Base-by-base conservation (phyloP, 1,139 yeast genomes). In the Wickerhamomyces sp. region DNA sequence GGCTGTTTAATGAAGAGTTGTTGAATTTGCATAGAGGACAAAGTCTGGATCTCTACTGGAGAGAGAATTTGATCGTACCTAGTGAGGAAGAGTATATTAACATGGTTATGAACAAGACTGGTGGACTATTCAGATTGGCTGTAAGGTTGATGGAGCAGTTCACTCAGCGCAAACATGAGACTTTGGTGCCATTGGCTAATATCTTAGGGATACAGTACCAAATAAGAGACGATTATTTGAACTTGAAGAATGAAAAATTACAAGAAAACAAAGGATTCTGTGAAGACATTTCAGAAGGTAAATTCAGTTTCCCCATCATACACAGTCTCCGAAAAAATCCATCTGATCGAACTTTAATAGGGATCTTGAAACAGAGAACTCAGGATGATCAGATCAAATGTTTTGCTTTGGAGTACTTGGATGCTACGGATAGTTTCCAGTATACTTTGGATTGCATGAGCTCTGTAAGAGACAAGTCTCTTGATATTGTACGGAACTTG, bases 61-160 rank as follows among this genome's bases (percentile, higher is more conserved):
- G 96, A 43, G 96, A 88, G 43, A 61, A 67, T 15, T 50, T 71
- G 19, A 58, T 59, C 1, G 68, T 87, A 28, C 96, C 96, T 0
- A 61, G 68, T 1, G 83, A 82, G 42, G 65, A 65, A 6, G 82
- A 85, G 48, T 88, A 89, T 53, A 57, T 78, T 26, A 67, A 68
- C 30, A 89, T 89, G 96, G 94, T 84, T 14, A 74, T 74, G 70
- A 78, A 86, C 54, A 88, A 88, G 53, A 88, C 96, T 0, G 95
- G 95, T 2, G 96, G 96, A 0, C 62, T 88, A 23, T 83, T 87
- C 53, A 66, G 96, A 39, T 62, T 88, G 26, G 78, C 91, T 1
- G 75, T 82, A 4, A 62, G 78, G 40, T 59, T 88, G 24, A 67
- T 88, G 70, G 78, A 70, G 45, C 55, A 64, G 18, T 45, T 59